Percentiles rank a stretch among this genome's conserved stretches.
phyloP scores from a whole-genome alignment of 2,329 filamentous ascomycete genomes.

The Talaromyces rugulosus region DNA sequence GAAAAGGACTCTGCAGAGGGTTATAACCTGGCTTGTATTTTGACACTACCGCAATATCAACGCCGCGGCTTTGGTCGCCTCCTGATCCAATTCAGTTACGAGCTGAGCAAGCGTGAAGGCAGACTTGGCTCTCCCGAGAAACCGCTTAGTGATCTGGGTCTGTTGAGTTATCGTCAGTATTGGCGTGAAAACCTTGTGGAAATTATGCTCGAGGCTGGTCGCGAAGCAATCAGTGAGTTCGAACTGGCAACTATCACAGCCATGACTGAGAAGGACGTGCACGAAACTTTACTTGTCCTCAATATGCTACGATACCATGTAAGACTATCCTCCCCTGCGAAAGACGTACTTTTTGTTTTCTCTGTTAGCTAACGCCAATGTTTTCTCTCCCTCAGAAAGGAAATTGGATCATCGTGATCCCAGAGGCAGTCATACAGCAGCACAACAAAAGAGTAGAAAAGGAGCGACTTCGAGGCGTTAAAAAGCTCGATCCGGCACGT shows the following conservation, averaged over 20 bases:
- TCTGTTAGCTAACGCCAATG: neutral
- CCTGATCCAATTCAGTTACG: slow-evolving; percentile 95
- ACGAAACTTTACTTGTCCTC: slow-evolving; percentile 88
- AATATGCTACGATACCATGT: slow-evolving; percentile 91
- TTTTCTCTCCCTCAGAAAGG: slow-evolving; percentile 56
- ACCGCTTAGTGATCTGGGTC: slow-evolving; percentile 85
- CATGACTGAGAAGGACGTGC: slow-evolving; percentile 97
- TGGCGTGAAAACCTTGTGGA: slow-evolving; percentile 96
- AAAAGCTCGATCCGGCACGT: slow-evolving; percentile 67
- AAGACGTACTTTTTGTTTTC: neutral
- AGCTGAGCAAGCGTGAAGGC: slow-evolving; percentile 89
- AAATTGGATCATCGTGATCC: slow-evolving; percentile 92
- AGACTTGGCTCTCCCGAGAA: slow-evolving; percentile 97
- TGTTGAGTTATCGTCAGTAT: slow-evolving; percentile 92
- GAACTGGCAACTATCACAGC: slow-evolving; percentile 72
- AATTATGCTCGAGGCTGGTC: slow-evolving; percentile 68
- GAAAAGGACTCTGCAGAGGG: slow-evolving; percentile 96
- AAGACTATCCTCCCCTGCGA: slow-evolving; percentile 18
- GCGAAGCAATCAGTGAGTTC: slow-evolving; percentile 70
- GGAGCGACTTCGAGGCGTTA: slow-evolving; percentile 71
- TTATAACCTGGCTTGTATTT: slow-evolving; percentile 97
- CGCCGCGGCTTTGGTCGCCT: slow-evolving; percentile 89
- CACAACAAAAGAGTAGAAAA: slow-evolving; percentile 71
- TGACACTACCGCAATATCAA: slow-evolving; percentile 94
- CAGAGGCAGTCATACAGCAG: slow-evolving; percentile 70